Evolutionary conservation across 768 basidiomycete genomes (phyloP), one percentile per base, ranked within the genome.

Genomic region (Panellus pusillus): DNA sequence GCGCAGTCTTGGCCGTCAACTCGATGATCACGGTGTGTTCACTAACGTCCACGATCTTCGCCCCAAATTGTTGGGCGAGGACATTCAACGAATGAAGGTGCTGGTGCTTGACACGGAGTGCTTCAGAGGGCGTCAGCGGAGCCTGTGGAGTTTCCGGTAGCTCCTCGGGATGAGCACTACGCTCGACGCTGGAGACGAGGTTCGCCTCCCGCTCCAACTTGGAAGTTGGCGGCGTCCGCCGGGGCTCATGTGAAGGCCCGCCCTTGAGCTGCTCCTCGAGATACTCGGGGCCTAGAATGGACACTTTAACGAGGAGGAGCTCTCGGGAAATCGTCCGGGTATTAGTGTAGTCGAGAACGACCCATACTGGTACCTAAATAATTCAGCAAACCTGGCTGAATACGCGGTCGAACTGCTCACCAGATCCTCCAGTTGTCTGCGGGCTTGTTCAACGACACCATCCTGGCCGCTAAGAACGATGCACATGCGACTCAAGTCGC

Each of bases 381-480:
- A 38, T 54, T 44, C 42, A 37, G 43, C 20, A 14, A 29, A 5
- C 19, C 51, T 17, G 24, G 13, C 7, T 11, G 0, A 39, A 32
- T 32, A 36, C 15, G 37, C 24, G 19, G 15, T 11, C 14, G 27
- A 50, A 36, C 13, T 19, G 80, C 91, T 57, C 66, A 97, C 96
- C 61, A 98, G 80, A 65, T 99, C 97, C 62, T 98, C 97, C 14
- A 99, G 82, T 61, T 98, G 96, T 58, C 97, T 77, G 38, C 97
- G 80, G 9, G 93, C 96, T 70, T 99, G 97, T 72, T 98, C 97
- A 47, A 99, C 89, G 40, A 98, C 95, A 53, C 93, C 92, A 65
- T 99, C 97, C 70, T 99, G 97, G 1, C 97, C 97, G 52, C 84
- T 87, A 44, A 99, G 79, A 61, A 98, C 94, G 70, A 99, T 93